These are phyloP conservation scores for Diaporthe helianthi DNA, from an alignment of 2,329 filamentous ascomycete genomes.

Conservation along the genomic window DNA sequence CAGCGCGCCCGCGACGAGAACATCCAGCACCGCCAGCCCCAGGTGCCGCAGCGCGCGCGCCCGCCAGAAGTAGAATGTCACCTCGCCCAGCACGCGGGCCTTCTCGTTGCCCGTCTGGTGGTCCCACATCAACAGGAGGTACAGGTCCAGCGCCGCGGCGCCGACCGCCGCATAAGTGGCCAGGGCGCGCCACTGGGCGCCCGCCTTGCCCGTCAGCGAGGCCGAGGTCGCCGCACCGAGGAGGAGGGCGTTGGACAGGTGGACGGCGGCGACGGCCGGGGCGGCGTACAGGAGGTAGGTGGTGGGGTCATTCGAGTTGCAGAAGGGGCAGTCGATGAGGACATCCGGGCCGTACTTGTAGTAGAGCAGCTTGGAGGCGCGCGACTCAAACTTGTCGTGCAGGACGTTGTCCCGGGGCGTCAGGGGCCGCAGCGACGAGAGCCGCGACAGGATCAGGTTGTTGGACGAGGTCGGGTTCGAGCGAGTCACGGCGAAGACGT, in stretches of 20 bases:
- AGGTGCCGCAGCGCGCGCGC: conserved; percentile 68
- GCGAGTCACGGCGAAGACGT: conserved; percentile 79
- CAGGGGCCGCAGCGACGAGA: conserved; percentile 66
- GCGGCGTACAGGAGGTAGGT: conserved; percentile 84
- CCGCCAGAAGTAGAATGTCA: conserved; percentile 77
- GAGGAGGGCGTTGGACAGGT: conserved; percentile 77
- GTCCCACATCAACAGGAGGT: conserved; percentile 69
- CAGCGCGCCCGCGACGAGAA: conserved; percentile 66
- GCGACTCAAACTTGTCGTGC: conserved; percentile 70
- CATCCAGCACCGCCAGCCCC: conserved; percentile 70
- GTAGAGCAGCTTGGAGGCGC: conserved; percentile 80
- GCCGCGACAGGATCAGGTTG: conserved; percentile 82
- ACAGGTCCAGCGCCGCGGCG: conserved; percentile 70
- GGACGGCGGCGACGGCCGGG: conserved; percentile 75
- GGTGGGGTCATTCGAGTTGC: conserved; percentile 70
- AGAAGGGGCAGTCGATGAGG: conserved; percentile 82
- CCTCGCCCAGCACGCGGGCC: conserved; percentile 66
- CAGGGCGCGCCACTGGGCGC: conserved; percentile 71
- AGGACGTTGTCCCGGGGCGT: conserved; percentile 69
- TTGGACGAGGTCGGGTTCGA: conserved; percentile 87
- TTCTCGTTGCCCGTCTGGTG: conserved; percentile 66
- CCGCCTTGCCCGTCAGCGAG: conserved; percentile 67
- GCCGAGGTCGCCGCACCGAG: conserved; percentile 78
- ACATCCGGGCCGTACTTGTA: conserved; percentile 80
- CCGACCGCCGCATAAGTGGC: conserved; percentile 69